Percentiles rank a stretch among this genome's conserved stretches.
These are phyloP conservation scores for Isoetes taiwanensis DNA, from an alignment of 75 land plant species.

Conservation along the genomic window DNA sequence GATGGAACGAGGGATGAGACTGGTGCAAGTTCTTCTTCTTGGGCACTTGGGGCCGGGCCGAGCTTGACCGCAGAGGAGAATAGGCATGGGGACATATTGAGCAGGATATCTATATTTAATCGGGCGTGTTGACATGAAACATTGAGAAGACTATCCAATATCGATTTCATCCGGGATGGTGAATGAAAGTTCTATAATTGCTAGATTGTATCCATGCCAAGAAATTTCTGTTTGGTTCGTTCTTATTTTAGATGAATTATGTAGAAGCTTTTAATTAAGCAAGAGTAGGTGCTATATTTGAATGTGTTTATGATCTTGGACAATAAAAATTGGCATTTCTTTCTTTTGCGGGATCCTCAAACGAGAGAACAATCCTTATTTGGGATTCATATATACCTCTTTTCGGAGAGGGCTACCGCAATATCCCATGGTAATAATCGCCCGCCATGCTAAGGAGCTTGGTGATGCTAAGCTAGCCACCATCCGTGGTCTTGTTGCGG, in stretches of 20 bases:
- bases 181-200: not conserved
- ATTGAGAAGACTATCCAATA: not conserved
- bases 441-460: not conserved
- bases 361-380: not conserved
- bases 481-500: not conserved
- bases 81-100: not conserved
- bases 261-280: too few species aligned
- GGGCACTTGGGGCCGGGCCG: constrained; percentile 38
- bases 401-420: not conserved
- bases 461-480: not conserved
- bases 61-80: not conserved
- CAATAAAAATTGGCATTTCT: not conserved
- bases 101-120: not conserved
- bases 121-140: not conserved
- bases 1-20: constrained; percentile 42
- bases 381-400: not conserved
- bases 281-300: too few species aligned
- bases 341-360: not conserved
- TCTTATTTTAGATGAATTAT: too few species aligned
- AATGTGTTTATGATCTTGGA: not conserved
- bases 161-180: not conserved
- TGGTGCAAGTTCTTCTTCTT: constrained; percentile 30
- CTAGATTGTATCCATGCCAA: too few species aligned
- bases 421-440: not conserved
- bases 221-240: too few species aligned